phyloP scores from a whole-genome alignment of 2,329 filamentous ascomycete genomes.

The Fusarium temperatum region DNA sequence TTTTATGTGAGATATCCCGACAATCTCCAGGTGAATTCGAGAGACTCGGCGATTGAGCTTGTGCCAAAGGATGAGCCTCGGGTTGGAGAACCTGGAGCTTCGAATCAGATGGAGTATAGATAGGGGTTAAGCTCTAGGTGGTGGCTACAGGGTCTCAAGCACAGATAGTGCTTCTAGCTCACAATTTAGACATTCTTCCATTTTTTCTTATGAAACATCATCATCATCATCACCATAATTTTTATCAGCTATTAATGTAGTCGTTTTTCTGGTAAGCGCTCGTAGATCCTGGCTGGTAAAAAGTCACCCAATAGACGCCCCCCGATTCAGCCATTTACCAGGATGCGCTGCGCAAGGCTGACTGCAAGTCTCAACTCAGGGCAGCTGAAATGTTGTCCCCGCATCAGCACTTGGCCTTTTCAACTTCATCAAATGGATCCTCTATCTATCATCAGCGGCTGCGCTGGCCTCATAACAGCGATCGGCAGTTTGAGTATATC shows the following conservation, averaged over 20 bases:
- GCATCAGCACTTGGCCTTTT: neutral
- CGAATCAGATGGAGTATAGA: neutral
- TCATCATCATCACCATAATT: too few relatives aligned
- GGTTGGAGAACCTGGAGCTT: neutral
- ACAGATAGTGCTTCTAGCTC: neutral
- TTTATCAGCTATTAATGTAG: accelerated
- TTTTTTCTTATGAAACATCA: neutral
- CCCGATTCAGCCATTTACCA: neutral
- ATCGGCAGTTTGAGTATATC: neutral
- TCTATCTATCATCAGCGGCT: constrained; percentile 17
- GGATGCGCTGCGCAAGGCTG: neutral
- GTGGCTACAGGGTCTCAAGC: too few relatives aligned
- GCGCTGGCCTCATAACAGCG: constrained; percentile 7
- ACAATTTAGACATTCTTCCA: neutral
- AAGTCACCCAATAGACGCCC: neutral
- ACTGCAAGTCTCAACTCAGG: neutral
- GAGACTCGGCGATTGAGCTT: neutral
- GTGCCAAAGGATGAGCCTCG: neutral
- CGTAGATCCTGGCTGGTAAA: neutral
- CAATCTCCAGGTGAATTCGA: neutral
- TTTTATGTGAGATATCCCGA: constrained; percentile 23
- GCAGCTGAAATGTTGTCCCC: neutral
- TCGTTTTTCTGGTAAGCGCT: neutral
- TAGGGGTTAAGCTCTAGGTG: accelerated
- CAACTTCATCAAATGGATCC: neutral